Evolutionary conservation across 2,329 filamentous ascomycete genomes (phyloP).

Genomic region (Byssoonygena ceratinophila): DNA sequence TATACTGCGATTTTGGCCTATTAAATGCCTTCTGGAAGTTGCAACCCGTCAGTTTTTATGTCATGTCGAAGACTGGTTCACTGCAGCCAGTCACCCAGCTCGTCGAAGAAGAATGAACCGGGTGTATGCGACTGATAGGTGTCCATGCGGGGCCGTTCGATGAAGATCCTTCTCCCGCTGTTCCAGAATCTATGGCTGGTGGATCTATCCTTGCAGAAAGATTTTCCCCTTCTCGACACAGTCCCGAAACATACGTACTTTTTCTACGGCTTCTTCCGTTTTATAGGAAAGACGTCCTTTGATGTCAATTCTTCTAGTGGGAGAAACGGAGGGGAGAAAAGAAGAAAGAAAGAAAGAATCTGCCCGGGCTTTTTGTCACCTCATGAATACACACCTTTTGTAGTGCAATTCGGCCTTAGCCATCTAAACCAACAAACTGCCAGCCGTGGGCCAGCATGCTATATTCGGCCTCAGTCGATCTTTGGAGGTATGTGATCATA

Average conservation of each 20-base stretch:
- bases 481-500: not conserved
- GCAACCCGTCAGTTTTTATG: not conserved
- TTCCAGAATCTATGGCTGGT: constrained; percentile 11
- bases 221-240: not conserved
- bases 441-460: not conserved
- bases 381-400: not conserved
- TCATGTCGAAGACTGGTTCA: not conserved
- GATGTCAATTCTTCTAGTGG: not conserved
- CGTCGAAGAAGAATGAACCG: not conserved
- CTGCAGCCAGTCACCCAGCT: not conserved
- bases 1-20: not conserved
- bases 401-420: not conserved
- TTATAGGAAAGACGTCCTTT: not conserved
- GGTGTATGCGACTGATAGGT: not conserved
- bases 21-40: not conserved
- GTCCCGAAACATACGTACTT: constrained; percentile 7
- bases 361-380: not conserved
- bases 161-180: constrained; percentile 13
- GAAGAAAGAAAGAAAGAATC: not conserved
- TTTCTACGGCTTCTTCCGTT: not conserved
- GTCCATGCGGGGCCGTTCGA: constrained; percentile 1
- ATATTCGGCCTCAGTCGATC: not conserved
- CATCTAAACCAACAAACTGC: not conserved
- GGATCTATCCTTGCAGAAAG: constrained; percentile 3
- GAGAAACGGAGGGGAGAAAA: not conserved